A percentile compares a stretch with the other conserved stretches of the same genome.
These are phyloP conservation scores for Dictyophora rubrovolvata DNA, from an alignment of 768 basidiomycete species.

Conservation along the genomic window DNA sequence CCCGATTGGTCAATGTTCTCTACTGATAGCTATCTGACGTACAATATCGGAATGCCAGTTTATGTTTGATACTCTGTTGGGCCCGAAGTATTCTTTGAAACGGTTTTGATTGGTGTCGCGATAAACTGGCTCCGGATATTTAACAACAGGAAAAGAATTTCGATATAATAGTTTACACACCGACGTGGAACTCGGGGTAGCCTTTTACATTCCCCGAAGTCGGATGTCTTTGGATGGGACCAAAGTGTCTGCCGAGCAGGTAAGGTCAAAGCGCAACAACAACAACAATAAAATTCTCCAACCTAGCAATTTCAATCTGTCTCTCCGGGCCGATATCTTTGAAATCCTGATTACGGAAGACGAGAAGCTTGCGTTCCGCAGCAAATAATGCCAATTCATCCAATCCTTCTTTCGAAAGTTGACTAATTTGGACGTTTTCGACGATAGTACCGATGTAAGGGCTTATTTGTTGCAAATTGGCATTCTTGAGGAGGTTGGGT, in stretches of 20 bases:
- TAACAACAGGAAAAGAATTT: background rate
- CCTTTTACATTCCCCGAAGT: constrained; percentile 40
- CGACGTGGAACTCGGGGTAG: constrained; percentile 50
- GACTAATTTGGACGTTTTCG: constrained; percentile 41
- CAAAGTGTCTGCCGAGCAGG: constrained; percentile 14
- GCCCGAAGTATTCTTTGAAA: constrained; percentile 34
- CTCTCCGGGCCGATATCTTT: constrained; percentile 43
- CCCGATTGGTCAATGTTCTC: background rate
- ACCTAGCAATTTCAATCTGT: constrained; percentile 44
- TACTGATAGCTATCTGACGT: constrained; percentile 12
- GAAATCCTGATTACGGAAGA: constrained; percentile 55
- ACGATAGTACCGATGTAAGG: constrained; percentile 46
- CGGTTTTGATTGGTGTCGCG: constrained; percentile 34
- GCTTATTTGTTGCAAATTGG: constrained; percentile 30
- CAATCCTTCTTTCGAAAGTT: constrained; percentile 40
- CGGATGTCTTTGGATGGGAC: constrained; percentile 21
- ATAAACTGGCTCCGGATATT: constrained; percentile 29
- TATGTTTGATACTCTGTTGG: constrained; percentile 30
- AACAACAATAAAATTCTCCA: background rate
- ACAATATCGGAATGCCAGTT: constrained; percentile 51
- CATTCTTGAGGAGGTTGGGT: constrained; percentile 37
- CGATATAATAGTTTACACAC: constrained; percentile 22
- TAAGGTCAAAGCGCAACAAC: background rate
- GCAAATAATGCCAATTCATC: constrained; percentile 35
- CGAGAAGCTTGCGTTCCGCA: constrained; percentile 42